Base-by-base conservation (phyloP, 2,329 filamentous ascomycete species). In the Nothophaeocryptopus gaeumannii region DNA sequence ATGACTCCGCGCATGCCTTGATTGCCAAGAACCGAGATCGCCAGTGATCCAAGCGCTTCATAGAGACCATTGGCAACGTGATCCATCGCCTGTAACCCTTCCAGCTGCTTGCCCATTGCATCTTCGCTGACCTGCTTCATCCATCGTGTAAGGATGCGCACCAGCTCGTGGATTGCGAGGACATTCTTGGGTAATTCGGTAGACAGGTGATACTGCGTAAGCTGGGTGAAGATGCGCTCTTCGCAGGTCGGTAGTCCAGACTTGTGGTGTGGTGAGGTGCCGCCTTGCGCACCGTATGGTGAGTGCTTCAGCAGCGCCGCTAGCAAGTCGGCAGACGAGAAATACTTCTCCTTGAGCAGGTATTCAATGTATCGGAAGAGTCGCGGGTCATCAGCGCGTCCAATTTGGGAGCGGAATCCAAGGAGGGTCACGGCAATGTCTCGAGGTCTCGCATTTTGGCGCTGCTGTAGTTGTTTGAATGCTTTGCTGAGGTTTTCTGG, bases 21-120 rank as follows among this genome's bases (percentile, higher is more conserved):
- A 31, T 64, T 60, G 29, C 60, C 60, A 8, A 70, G 56, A 2
- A 69, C 48, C 1, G 63, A 53, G 7, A 66, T 46, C 3, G 59
- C 55, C 14, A 70, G 58, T 10, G 58, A 53, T 3, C 60, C 65
- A 12, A 69, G 55, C 2, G 65, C 58, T 39, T 69, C 66, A 38
- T 65, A 68, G 8, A 59, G 56, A 39, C 61, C 54, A 16, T 60
- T 58, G 2, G 60, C 37, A 10, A 52, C 44, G 11, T 51, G 40
- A 38, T 66, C 63, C 7, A 60, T 50, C 9, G 55, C 55, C n/a
- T 64, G 59, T 7, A 66, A 47, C 9, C 53, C 54, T 12, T 63
- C 59, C 10, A 70, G 47, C 43, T 67, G 64, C 41, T 62, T 60
- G 16, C 53, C 54, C 31, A 60, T 61, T 38, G 67, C 67, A 14